Base-by-base conservation (phyloP, 495 filamentous ascomycete species). In the Penicillium flavigenum region DNA sequence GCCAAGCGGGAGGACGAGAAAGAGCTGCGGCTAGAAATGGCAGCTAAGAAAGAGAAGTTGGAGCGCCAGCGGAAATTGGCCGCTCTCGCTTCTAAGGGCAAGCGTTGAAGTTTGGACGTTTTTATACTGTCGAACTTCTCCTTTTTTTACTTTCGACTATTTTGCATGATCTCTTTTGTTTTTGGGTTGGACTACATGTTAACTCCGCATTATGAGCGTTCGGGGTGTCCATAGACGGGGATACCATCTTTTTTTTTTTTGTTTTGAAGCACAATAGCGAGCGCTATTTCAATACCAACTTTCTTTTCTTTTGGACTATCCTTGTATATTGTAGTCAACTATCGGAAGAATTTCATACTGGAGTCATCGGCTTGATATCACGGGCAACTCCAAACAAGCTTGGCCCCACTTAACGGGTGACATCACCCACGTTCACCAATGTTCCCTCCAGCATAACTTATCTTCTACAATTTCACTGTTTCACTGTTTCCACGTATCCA, bases 1-100 rank as follows among this genome's bases (percentile, higher is more conserved):
- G 86, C 85, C 6, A 75, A 73, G 45, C 75, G 73, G 62, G 86
- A 88, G 61, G 86, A 88, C 57, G 81, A 82, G 57, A 76, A 81
- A 66, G 83, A 84, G 42, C 64, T 78, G 62, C 72, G 63, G 17
- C 62, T 73, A 62, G 86, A 88, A 68, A 73, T 74, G 54, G 71
- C 73, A 54, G 76, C 79, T 14, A 85, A 83, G 69, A 67, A 72
- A 42, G 75, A 79, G 63, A 88, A 88, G 65, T 54, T 78, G 64
- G 82, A 81, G 53, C 73, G 82, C 31, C 83, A 76, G 75, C 72
- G 73, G 60, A 82, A 73, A 53, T 59, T 84, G 56, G 67, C 70
- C 44, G 67, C 66, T 29, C 69, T 84, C 63, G 80, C 81, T 38
- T 67, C 70, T 10, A 74, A 71, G 57, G 66, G 57, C 52, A 69